phyloP scores from a whole-genome alignment of 1,284 basidiomycete genomes.

The Apiotrichum sp. region DNA sequence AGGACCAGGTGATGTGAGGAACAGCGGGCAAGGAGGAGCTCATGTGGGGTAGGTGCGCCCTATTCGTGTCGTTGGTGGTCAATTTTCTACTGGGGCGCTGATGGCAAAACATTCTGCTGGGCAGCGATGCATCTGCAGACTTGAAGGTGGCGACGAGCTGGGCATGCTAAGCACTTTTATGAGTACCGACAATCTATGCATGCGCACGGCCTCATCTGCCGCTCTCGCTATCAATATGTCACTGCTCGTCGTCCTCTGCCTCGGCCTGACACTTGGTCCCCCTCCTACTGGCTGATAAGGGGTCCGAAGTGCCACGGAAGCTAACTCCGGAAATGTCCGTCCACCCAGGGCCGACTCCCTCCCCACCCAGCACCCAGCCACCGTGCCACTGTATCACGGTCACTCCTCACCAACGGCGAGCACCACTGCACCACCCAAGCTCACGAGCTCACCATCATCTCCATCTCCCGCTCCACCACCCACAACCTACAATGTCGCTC shows the following conservation, averaged over 20 bases:
- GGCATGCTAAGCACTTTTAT: no score
- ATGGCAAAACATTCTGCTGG: no score
- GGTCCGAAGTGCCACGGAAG: neutral
- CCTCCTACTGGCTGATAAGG: neutral
- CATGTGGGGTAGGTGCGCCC: no score
- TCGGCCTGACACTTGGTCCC: neutral
- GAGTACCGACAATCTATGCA: neutral
- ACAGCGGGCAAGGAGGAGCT: neutral
- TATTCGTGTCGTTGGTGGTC: no score
- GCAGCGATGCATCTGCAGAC: neutral
- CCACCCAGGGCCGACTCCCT: neutral
- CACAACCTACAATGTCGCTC: slow-evolving; percentile 13
- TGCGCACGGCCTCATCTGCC: neutral
- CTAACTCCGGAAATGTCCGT: slow-evolving; percentile 4
- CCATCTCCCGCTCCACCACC: neutral
- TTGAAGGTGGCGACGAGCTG: neutral
- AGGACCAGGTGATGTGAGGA: neutral
- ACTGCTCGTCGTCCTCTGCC: no score
- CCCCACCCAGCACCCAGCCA: no score
- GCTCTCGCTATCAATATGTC: no score
- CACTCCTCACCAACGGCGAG: neutral
- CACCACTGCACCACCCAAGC: neutral
- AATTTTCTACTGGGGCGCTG: no score
- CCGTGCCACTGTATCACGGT: no score
- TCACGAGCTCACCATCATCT: neutral